These are phyloP conservation scores for Penicillium sp. DNA, from an alignment of 2,329 filamentous ascomycete species.

Conservation along the genomic window DNA sequence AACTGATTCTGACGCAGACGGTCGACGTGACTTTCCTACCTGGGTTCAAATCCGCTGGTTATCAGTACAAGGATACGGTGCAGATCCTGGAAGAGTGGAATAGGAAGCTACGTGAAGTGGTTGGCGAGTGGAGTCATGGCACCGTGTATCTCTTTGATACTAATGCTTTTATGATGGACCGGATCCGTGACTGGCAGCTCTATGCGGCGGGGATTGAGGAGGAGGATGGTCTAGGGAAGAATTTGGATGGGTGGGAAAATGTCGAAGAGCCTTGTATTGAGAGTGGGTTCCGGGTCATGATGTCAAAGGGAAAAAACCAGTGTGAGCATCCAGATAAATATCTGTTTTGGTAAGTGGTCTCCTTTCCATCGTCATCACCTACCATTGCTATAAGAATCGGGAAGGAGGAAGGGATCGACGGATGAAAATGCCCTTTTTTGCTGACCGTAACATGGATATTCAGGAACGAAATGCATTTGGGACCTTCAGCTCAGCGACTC, in stretches of 20 bases:
- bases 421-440: slow-evolving; percentile 1
- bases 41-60: slow-evolving; percentile 27
- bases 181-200: slow-evolving; percentile 40
- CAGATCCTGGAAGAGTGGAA: slow-evolving; percentile 38
- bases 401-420: slow-evolving; percentile 9
- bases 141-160: slow-evolving; percentile 41
- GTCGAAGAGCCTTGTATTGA: slow-evolving; percentile 37
- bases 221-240: slow-evolving; percentile 35
- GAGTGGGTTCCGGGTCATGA: slow-evolving; percentile 29
- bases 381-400: not conserved
- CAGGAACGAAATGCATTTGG: slow-evolving; percentile 45
- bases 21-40: slow-evolving; percentile 43
- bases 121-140: slow-evolving; percentile 34
- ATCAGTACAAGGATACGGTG: slow-evolving; percentile 36
- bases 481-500: slow-evolving; percentile 37
- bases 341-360: slow-evolving; percentile 40
- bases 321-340: slow-evolving; percentile 40
- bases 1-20: slow-evolving; percentile 38
- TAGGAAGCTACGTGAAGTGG: slow-evolving; percentile 26
- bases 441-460: slow-evolving; percentile 5
- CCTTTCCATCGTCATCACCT: not conserved
- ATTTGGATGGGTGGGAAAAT: slow-evolving; percentile 36
- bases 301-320: slow-evolving; percentile 28
- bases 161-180: slow-evolving; percentile 40
- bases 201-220: slow-evolving; percentile 36